phyloP scores from a whole-genome alignment of 2,329 filamentous ascomycete species.

The Penicillium hesseltinei region DNA sequence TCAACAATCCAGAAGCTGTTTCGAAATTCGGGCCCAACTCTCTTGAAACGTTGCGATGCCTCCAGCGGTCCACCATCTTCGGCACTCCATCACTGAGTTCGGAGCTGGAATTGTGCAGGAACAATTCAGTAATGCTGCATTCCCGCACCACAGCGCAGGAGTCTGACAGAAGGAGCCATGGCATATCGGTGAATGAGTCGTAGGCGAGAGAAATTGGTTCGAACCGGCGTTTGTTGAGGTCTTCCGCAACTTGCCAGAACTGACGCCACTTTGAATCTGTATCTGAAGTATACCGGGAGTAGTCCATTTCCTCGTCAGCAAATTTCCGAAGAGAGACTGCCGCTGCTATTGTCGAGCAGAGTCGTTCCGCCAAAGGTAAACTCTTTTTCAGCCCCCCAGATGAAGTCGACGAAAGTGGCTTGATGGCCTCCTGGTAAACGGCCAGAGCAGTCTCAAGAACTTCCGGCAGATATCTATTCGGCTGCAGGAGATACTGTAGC shows the following conservation, averaged over 20 bases:
- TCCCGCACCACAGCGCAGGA: slow-evolving; percentile 74
- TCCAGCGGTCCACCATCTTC: slow-evolving; percentile 44
- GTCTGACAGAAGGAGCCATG: slow-evolving; percentile 84
- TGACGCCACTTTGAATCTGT: slow-evolving; percentile 83
- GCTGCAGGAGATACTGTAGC: slow-evolving; percentile 78
- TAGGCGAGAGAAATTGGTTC: slow-evolving; percentile 77
- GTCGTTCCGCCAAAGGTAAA: slow-evolving; percentile 68
- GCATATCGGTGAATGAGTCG: slow-evolving; percentile 67
- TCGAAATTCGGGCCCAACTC: slow-evolving; percentile 55
- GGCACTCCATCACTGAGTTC: slow-evolving; percentile 39
- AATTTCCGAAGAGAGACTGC: slow-evolving; percentile 65
- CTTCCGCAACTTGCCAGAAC: slow-evolving; percentile 80
- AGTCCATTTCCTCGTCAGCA: slow-evolving; percentile 66
- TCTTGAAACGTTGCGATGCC: slow-evolving; percentile 41
- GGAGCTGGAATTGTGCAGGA: slow-evolving; percentile 64
- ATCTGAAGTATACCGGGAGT: slow-evolving; percentile 69
- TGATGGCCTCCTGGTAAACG: slow-evolving; percentile 70
- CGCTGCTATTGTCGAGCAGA: slow-evolving; percentile 69
- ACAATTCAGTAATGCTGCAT: slow-evolving; percentile 73
- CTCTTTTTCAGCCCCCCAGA: slow-evolving; percentile 46
- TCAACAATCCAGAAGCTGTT: slow-evolving; percentile 62
- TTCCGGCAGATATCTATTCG: slow-evolving; percentile 74
- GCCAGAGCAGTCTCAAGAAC: slow-evolving; percentile 80
- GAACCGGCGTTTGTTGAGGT: slow-evolving; percentile 80
- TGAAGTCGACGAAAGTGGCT: slow-evolving; percentile 36